A percentile compares a stretch with the other conserved stretches of the same genome.
These are phyloP conservation scores for Ceratobasidium sp. DNA, from an alignment of 1,284 basidiomycete species.

Conservation along the genomic window DNA sequence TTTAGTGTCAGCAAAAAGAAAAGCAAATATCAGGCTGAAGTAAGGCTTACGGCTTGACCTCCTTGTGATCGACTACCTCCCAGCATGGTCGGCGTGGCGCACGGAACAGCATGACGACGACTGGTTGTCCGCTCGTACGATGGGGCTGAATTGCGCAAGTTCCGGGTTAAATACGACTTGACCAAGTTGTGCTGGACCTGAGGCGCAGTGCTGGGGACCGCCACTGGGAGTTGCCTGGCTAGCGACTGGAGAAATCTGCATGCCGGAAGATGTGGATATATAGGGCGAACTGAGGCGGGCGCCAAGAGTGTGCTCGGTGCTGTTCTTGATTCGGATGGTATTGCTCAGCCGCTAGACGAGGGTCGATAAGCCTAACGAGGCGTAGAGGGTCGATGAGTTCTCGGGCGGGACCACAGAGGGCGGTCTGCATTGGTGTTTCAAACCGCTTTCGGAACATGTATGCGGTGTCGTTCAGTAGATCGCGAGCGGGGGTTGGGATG, in stretches of 20 bases:
- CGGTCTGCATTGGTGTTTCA: slow-evolving; percentile 1
- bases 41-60: slow-evolving; percentile 30
- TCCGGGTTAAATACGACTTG: slow-evolving; percentile 11
- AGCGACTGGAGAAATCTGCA: slow-evolving; percentile 26
- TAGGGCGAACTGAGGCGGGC: slow-evolving; percentile 19
- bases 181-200: slow-evolving; percentile 7
- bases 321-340: slow-evolving; percentile 7
- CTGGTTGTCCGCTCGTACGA: neutral
- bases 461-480: neutral
- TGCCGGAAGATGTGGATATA: slow-evolving; percentile 16
- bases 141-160: neutral
- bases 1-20: neutral
- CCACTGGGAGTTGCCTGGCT: slow-evolving; percentile 32
- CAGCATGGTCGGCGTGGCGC: slow-evolving; percentile 23
- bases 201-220: slow-evolving; percentile 6
- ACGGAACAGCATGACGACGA: slow-evolving; percentile 24
- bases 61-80: slow-evolving; percentile 38
- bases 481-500: slow-evolving; percentile 13
- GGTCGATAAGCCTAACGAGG: neutral
- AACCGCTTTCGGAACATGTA: slow-evolving; percentile 17
- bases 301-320: slow-evolving; percentile 11
- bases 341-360: slow-evolving; percentile 5
- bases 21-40: neutral
- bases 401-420: slow-evolving; percentile 26
- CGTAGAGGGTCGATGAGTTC: neutral